Evolutionary conservation across 2,329 filamentous ascomycete species (phyloP), one percentile per base, ranked within the genome.

Genomic region (Alternaria rosae): DNA sequence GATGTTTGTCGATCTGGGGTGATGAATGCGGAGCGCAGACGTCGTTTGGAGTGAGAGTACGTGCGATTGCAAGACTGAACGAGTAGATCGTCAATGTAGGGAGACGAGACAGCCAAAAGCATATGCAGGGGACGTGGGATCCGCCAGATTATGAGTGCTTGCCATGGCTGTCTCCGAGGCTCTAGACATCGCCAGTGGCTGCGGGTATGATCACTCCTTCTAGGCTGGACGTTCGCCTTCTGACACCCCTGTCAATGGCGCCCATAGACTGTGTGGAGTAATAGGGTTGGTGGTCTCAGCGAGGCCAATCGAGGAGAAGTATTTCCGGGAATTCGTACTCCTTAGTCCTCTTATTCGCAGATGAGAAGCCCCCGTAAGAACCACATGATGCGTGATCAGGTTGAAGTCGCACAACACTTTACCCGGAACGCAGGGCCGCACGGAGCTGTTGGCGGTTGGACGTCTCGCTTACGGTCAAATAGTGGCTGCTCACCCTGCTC

Each of bases 401-500:
- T 67, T 67, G 59, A 61, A 53, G 55, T 63, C 28, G 54, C 59
- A 54, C 59, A 62, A 42, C 64, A 67, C 61, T 74, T 76, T 76
- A 76, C 69, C 72, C 73, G 73, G 73, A 57, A 68, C 59, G 61
- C 59, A 74, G 70, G 70, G 41, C 72, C 70, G 71, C 72, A 71
- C 68, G 63, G 70, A 62, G 61, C 70, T 62, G 55, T 57, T 44
- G 43, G 51, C 61, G 63, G 65, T 62, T 62, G 57, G 57, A 44
- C 38, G 50, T 56, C 58, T 70, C 68, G 69, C 66, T 70, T 69
- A 66, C 35, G 53, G 53, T 57, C 42, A 64, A 47, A 58, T 64
- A 61, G 44, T 62, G 60, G 62, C 38, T 64, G 61, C 66, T 63
- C 42, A 58, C 58, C 57, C 45, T 63, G 54, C 50, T 56, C 44